Conservation (phyloP, 169 alveolate genomes). For the Eimeria praecox region DNA sequence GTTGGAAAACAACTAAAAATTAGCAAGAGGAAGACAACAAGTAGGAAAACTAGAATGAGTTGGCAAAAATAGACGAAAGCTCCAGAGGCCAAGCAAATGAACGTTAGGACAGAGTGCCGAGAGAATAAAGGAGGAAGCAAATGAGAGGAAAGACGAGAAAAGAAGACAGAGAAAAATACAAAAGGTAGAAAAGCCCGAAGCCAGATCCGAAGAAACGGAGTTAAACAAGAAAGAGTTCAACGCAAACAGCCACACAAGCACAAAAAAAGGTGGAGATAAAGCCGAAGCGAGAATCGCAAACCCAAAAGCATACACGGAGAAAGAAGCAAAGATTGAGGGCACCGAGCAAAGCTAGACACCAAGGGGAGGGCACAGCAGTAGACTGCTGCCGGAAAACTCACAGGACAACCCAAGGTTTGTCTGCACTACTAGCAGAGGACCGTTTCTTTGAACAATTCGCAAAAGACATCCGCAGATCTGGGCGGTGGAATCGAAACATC, state of each 20-base stretch:
- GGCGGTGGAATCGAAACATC: conserved; percentile 89
- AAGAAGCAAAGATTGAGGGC: neutral
- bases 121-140: conserved; percentile 14
- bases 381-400: neutral
- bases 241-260: no score
- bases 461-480: conserved; percentile 87
- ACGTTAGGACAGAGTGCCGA: neutral
- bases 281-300: neutral
- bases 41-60: neutral
- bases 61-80: neutral
- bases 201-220: neutral
- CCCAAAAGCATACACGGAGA: neutral
- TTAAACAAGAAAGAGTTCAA: neutral
- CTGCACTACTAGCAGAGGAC: neutral
- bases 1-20: neutral
- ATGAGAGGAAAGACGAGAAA: neutral
- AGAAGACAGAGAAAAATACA: neutral
- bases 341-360: neutral
- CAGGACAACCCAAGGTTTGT: conserved; percentile 77
- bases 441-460: neutral
- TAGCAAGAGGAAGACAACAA: neutral
- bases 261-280: neutral
- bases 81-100: neutral
- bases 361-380: neutral
- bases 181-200: neutral